A percentile compares a stretch with the other conserved stretches of the same genome.
These are phyloP conservation scores for Zygoascus biomembranicola DNA, from an alignment of 805 yeast genomes.

Conservation along the genomic window DNA sequence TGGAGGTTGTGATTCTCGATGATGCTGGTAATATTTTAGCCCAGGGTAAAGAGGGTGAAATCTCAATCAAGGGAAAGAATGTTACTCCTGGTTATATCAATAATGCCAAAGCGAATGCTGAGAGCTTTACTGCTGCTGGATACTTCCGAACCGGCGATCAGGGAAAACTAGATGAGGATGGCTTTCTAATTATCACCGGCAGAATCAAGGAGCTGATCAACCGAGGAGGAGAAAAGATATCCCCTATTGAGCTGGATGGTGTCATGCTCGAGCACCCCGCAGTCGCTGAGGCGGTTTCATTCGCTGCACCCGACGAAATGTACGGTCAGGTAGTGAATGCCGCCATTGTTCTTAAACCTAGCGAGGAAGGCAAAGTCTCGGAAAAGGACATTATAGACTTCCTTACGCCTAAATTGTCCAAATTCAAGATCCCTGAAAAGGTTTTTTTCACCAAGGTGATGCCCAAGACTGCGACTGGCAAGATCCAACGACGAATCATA, in stretches of 20 bases:
- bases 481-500: conserved; percentile 60
- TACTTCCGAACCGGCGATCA: conserved; percentile 78
- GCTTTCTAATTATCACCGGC: conserved; percentile 55
- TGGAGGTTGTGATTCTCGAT: conserved; percentile 50
- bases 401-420: conserved; percentile 39
- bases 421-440: conserved; percentile 53
- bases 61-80: conserved; percentile 56
- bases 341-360: conserved; percentile 48
- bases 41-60: conserved; percentile 57
- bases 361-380: conserved; percentile 25
- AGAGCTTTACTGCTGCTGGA: conserved; percentile 50
- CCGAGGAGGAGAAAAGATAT: conserved; percentile 71
- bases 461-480: conserved; percentile 75
- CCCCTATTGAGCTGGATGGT: conserved; percentile 64
- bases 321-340: conserved; percentile 69
- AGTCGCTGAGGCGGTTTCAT: conserved; percentile 63
- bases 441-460: conserved; percentile 50
- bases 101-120: conserved; percentile 62
- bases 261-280: conserved; percentile 50
- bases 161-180: conserved; percentile 52
- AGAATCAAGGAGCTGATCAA: conserved; percentile 67
- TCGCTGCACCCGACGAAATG: conserved; percentile 57
- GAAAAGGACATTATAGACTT: conserved; percentile 40
- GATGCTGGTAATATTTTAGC: conserved; percentile 39
- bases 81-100: conserved; percentile 67